Evolutionary conservation across 306 rosid species (phyloP).

Genomic region (Dryas octopetala): DNA sequence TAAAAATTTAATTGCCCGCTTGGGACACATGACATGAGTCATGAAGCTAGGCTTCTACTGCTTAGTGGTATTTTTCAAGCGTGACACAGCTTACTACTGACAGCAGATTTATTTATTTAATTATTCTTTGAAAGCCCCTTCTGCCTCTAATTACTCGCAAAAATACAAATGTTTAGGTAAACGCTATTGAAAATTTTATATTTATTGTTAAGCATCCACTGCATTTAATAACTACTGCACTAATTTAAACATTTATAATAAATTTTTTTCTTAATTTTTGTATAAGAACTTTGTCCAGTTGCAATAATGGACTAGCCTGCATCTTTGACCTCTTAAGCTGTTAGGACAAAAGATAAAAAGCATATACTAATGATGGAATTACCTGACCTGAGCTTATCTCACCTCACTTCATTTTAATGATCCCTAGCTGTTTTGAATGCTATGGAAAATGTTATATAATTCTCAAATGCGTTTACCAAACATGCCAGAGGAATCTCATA

Average conservation of each 20-base stretch:
- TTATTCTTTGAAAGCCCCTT: background rate
- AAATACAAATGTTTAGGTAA: slow-evolving; percentile 6
- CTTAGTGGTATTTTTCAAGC: background rate
- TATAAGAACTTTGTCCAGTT: background rate
- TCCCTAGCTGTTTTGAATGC: background rate
- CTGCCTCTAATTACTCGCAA: background rate
- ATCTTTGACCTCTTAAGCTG: background rate
- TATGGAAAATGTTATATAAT: background rate
- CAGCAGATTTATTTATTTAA: background rate
- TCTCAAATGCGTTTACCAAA: too few relatives aligned
- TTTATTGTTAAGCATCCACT: background rate
- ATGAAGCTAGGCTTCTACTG: background rate
- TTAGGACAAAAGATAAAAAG: background rate
- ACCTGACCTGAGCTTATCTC: background rate
- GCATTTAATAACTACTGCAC: background rate
- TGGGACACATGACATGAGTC: too few relatives aligned
- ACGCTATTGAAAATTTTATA: background rate
- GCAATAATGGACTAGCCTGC: background rate
- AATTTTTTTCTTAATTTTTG: background rate
- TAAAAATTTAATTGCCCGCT: too few relatives aligned
- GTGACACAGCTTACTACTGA: background rate
- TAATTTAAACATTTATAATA: background rate
- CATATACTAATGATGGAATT: background rate
- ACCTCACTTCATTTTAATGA: background rate
- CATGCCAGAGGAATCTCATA: too few relatives aligned